Percentiles rank a stretch among this genome's conserved stretches.
phyloP scores from a whole-genome alignment of 768 basidiomycete genomes.

The Suillus ampliporus region DNA sequence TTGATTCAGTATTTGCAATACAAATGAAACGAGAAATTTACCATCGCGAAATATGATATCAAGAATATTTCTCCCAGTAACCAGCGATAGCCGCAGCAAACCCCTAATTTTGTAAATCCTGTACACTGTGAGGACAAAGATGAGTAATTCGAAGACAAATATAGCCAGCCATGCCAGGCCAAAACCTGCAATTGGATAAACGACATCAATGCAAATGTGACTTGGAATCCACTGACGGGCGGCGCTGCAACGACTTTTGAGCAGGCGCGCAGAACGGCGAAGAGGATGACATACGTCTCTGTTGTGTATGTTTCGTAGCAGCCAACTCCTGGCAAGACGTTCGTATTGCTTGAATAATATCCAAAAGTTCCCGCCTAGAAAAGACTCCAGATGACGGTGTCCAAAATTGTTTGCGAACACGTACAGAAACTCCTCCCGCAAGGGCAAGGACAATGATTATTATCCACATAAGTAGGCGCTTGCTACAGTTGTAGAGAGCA shows the following conservation, averaged over 20 bases:
- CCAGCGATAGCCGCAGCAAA: conserved; percentile 22
- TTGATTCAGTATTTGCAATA: neutral
- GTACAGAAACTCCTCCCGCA: conserved; percentile 40
- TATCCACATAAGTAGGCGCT: conserved; percentile 43
- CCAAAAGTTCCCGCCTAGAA: neutral
- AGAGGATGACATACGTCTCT: neutral
- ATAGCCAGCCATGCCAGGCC: conserved; percentile 55
- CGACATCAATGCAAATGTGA: neutral
- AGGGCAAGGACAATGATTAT: conserved; percentile 39
- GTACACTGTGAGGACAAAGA: conserved; percentile 52
- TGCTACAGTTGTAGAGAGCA: conserved; percentile 54
- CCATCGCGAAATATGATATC: conserved; percentile 56
- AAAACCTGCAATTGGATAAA: conserved; percentile 22
- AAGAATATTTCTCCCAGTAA: conserved; percentile 40
- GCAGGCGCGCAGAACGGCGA: neutral
- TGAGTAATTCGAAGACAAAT: conserved; percentile 52
- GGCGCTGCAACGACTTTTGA: neutral
- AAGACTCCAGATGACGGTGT: neutral
- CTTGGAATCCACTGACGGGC: neutral
- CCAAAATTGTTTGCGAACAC: conserved; percentile 22
- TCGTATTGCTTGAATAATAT: neutral
- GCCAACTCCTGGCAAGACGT: neutral
- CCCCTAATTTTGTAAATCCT: conserved; percentile 47
- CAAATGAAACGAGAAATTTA: conserved; percentile 30
- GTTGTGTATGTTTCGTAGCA: neutral